Base-by-base conservation (phyloP, 1,284 basidiomycete species). In the Fomitiporia mediterranea region DNA sequence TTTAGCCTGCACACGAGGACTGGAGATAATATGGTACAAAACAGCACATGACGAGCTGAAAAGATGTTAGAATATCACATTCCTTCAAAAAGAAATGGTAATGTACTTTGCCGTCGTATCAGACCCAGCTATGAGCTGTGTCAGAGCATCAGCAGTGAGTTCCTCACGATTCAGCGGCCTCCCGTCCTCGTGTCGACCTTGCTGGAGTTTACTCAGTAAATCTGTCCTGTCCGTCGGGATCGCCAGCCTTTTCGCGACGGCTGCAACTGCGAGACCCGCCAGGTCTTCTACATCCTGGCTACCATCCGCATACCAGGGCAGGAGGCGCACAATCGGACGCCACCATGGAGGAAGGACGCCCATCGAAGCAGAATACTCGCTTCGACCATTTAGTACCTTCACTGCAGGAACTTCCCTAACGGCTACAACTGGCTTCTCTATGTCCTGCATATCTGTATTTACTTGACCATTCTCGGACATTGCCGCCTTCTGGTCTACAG, bases 361-460 rank as follows among this genome's bases (percentile, higher is more conserved):
- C 82, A 60, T 63, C 89, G 75, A 85, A 46, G 90, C 90, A 2
- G 87, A 88, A 69, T 80, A 94, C 67, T 94, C 92, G 55, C 94
- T 94, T 21, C 94, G 87, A 58, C 88, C 87, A 69, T 96, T 95
- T 55, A 97, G 79, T 61, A 94, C 92, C 66, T 89, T 74, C 49
- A 95, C 85, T 9, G 91, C 94, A 2, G 91, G 88, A 2, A 56
- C 13, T 13, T 76, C 88, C 91, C 92, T 51, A 90, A 91, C 1
- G 89, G 91, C 1, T 89, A 91, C 65, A 28, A 46, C 25, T 7
- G 44, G 44, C 17, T 30, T 9, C 1, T 88, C 86, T 56, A 89
- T 84, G 50, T 93, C 81, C 0, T 91, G 90, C 61, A 92, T 82
- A 15, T 90, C 89, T 25, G 89, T 84, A 13, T 67, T 64, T 15